Base-by-base conservation (phyloP, 441 rosid genomes). In the Croton setiger region DNA sequence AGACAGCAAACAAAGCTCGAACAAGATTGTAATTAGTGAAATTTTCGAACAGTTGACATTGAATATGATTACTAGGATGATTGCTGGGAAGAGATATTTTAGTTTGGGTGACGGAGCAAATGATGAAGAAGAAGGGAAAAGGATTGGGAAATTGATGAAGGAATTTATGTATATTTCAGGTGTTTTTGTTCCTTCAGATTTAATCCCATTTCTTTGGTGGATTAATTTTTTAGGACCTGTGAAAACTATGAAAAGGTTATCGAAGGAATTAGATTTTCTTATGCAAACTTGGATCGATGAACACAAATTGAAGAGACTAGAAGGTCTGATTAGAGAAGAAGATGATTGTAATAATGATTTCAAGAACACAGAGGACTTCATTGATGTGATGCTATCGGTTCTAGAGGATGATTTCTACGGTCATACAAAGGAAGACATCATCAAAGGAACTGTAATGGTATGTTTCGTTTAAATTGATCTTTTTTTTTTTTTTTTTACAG, bases 231-330 rank as follows among this genome's bases (percentile, higher is more conserved):
- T 12, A 0, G 75, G 75, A 17, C 35, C 66, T 0, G 69, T 59
- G 13, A 73, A 44, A 21, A n/a, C 39, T 9, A 67, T 67, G 72
- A 67, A 67, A 33, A 56, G 72, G 3, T 5, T 73, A 0, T n/a
- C 63, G 3, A 54, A 11, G 63, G 72, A 67, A 43, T 35, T 67
- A 0, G 76, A 72, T 52, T 59, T 27, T 18, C 47, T 72, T 2
- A n/a, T 65, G 65, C 64, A 72, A n/a, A 65, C 18, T 58, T 72
- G 75, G 75, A 72, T 72, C 13, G 44, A 65, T 20, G 71, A 72
- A 60, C 75, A 72, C 33, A 66, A 66, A 49, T 18, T 31, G 36
- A 41, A 59, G 70, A 51, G 66, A 43, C 31, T 27, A 0, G 2
- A 27, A 27, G 31, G 8, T 54, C 8, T 13, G 15, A 47, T 15